phyloP scores from a whole-genome alignment of 73 alveolate genomes.

The Breviolum minutum region DNA sequence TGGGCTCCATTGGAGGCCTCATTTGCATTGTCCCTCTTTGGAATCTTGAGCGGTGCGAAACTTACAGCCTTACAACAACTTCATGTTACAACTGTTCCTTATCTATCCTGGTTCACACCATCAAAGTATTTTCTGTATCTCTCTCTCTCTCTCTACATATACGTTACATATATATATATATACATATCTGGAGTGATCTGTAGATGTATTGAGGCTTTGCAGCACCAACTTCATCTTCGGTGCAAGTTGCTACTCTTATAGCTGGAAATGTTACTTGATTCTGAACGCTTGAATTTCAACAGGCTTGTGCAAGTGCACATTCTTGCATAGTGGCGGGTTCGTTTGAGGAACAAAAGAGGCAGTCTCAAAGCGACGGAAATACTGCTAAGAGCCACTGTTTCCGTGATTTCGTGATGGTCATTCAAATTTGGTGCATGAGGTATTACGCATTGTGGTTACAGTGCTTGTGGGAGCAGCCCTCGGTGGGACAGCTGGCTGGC shows the following conservation, averaged over 20 bases:
- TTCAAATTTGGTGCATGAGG: background rate
- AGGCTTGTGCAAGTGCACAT: background rate
- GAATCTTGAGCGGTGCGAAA: conserved; percentile 41
- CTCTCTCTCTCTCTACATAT: too few species aligned
- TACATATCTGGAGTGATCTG: background rate
- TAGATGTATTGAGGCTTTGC: background rate
- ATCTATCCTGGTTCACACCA: background rate
- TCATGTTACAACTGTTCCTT: background rate
- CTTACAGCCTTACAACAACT: background rate
- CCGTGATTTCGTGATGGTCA: background rate
- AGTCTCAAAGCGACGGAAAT: background rate
- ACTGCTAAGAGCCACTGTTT: background rate
- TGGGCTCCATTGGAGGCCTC: conserved; percentile 94
- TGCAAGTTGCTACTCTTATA: conserved; percentile 16
- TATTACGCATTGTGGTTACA: conserved; percentile 57
- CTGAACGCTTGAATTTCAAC: background rate
- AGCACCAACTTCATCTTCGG: conserved; percentile 8
- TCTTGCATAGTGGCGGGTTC: background rate
- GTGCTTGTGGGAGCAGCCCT: conserved; percentile 75
- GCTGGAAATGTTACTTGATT: conserved; percentile 16
- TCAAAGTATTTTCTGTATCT: too few species aligned
- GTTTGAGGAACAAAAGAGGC: background rate
- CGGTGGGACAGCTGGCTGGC: conserved; percentile 89
- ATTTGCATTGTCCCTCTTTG: conserved; percentile 54
- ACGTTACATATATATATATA: background rate